Conservation (phyloP, 257 asterid genomes). For the Parsonsia alboflavescens region DNA sequence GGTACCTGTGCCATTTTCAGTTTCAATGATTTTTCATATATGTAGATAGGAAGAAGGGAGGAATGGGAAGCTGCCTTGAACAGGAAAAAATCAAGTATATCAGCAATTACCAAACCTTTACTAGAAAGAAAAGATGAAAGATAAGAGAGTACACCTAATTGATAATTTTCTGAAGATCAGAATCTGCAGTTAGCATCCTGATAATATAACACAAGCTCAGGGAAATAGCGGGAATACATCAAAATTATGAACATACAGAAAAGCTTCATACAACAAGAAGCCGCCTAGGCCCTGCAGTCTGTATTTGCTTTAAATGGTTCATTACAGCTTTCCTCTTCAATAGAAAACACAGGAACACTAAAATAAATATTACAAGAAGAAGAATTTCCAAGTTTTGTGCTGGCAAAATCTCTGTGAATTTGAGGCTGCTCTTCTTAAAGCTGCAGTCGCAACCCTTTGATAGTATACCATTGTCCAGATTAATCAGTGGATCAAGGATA, state of each 20-base stretch:
- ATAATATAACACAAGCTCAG: background rate
- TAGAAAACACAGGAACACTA: constrained; percentile 55
- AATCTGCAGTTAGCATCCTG: background rate
- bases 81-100: too few relatives aligned
- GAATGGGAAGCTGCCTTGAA: too few relatives aligned
- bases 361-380: constrained; percentile 36
- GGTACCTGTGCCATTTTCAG: too few relatives aligned
- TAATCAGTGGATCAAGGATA: constrained; percentile 52
- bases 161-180: too few relatives aligned
- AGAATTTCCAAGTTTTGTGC: constrained; percentile 34
- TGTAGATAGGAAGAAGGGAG: too few relatives aligned
- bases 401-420: constrained; percentile 35
- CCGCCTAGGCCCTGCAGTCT: constrained; percentile 33
- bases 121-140: too few relatives aligned
- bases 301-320: constrained; percentile 42
- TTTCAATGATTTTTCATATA: too few relatives aligned
- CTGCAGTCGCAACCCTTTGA: constrained; percentile 36
- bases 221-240: background rate
- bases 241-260: constrained; percentile 7
- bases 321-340: constrained; percentile 52
- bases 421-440: constrained; percentile 24
- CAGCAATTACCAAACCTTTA: too few relatives aligned
- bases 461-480: constrained; percentile 22
- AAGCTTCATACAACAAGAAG: constrained; percentile 34
- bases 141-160: too few relatives aligned